Evolutionary conservation across 129 eudicot species (phyloP).

Genomic region (Pseudognaphalium luteoalbum): DNA sequence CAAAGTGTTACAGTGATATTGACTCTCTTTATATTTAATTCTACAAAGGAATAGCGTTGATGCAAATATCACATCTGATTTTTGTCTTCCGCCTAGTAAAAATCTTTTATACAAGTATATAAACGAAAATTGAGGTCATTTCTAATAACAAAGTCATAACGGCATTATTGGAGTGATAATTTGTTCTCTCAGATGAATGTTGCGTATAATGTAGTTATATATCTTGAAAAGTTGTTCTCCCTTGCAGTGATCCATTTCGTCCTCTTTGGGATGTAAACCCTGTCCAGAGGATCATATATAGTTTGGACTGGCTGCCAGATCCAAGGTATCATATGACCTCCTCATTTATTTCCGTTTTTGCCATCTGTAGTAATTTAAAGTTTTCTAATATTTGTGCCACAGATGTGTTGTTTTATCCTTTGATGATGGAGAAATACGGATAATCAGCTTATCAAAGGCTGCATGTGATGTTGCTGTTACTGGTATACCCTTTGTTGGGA

Average conservation of each 20-base stretch:
- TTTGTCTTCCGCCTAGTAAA: not conserved
- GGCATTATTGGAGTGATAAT: too few species aligned
- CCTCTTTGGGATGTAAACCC: slow-evolving; percentile 72
- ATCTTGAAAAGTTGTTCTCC: not conserved
- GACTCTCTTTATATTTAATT: not conserved
- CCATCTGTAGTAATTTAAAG: too few species aligned
- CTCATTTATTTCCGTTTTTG: too few species aligned
- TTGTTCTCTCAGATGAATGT: too few species aligned
- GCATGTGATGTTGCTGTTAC: slow-evolving; percentile 71
- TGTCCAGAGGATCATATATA: slow-evolving; percentile 41
- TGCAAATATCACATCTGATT: not conserved
- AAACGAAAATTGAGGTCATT: not conserved
- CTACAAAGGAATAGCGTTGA: not conserved
- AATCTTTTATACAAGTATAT: not conserved
- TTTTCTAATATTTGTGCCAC: slow-evolving; percentile 13
- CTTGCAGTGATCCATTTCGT: slow-evolving; percentile 80
- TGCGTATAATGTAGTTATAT: too few species aligned
- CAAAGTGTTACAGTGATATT: not conserved
- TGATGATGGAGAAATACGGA: slow-evolving; percentile 80
- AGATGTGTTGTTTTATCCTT: slow-evolving; percentile 63
- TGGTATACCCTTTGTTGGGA: slow-evolving; percentile 53
- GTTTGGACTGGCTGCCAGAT: slow-evolving; percentile 87
- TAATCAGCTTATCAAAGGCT: slow-evolving; percentile 64
- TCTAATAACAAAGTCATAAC: too few species aligned
- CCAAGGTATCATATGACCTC: slow-evolving; percentile 55